A percentile compares a stretch with the other conserved stretches of the same genome.
phyloP scores from a whole-genome alignment of 169 alveolate species.

The Eimeria praecox region DNA sequence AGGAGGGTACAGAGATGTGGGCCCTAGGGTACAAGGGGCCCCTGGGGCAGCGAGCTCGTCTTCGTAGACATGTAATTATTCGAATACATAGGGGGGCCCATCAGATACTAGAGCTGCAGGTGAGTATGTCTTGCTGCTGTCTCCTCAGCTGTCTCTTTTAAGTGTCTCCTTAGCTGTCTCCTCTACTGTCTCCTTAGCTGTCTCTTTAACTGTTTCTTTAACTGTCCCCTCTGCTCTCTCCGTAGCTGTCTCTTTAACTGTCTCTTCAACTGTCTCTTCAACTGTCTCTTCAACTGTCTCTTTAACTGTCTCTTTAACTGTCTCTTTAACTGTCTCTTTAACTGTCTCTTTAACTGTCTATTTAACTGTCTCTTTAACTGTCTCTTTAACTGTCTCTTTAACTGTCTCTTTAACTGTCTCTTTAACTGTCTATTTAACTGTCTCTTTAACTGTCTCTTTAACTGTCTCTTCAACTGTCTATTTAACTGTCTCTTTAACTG shows the following conservation, averaged over 20 bases:
- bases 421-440: neutral
- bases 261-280: neutral
- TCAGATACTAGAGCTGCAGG: constrained; percentile 80
- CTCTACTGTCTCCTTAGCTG: neutral
- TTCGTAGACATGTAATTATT: constrained; percentile 78
- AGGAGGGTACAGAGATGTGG: neutral
- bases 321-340: neutral
- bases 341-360: neutral
- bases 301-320: neutral
- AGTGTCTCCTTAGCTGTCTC: neutral
- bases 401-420: neutral
- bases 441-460: neutral
- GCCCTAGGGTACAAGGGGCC: constrained; percentile 47
- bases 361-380: neutral
- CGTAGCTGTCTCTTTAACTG: neutral
- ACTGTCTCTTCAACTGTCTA: neutral
- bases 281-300: neutral
- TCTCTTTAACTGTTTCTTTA: neutral
- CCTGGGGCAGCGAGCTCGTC: constrained; percentile 37
- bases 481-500: neutral
- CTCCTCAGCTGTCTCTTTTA: neutral
- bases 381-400: neutral
- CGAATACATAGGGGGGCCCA: constrained; percentile 72
- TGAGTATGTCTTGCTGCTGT: neutral
- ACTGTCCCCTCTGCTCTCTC: no score